A percentile compares a stretch with the other conserved stretches of the same genome.
These are phyloP conservation scores for Calocybe indica DNA, from an alignment of 768 basidiomycete genomes.

Conservation along the genomic window DNA sequence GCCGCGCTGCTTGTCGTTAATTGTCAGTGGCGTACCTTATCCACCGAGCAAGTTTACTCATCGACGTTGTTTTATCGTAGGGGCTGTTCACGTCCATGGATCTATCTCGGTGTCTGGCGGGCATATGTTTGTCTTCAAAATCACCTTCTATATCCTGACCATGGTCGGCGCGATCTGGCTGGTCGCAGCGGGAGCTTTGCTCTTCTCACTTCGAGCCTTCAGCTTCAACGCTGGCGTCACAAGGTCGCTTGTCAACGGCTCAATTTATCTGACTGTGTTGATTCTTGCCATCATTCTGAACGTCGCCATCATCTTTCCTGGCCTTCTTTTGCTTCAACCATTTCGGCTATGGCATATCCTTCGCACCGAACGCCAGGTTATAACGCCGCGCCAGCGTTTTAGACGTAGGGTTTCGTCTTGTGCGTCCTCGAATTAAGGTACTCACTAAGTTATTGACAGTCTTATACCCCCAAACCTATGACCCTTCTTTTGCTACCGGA, in stretches of 20 bases:
- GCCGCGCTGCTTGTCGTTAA: slow-evolving; percentile 46
- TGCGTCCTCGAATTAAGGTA: slow-evolving; percentile 5
- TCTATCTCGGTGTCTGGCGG: slow-evolving; percentile 58
- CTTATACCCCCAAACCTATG: slow-evolving; percentile 65
- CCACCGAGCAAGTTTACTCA: not conserved
- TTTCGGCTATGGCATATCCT: slow-evolving; percentile 52
- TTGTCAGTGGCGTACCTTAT: slow-evolving; percentile 36
- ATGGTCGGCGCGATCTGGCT: slow-evolving; percentile 55
- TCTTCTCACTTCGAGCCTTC: slow-evolving; percentile 63
- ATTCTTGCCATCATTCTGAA: slow-evolving; percentile 54
- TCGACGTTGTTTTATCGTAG: slow-evolving; percentile 25
- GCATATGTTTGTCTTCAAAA: slow-evolving; percentile 56
- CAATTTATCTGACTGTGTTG: slow-evolving; percentile 64
- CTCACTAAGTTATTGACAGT: slow-evolving; percentile 27
- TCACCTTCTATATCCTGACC: slow-evolving; percentile 54
- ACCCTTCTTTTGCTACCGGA: slow-evolving; percentile 61
- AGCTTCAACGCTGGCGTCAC: slow-evolving; percentile 29
- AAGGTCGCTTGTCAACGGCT: slow-evolving; percentile 55
- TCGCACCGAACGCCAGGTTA: slow-evolving; percentile 47
- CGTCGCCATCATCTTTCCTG: slow-evolving; percentile 66
- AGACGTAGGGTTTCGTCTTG: slow-evolving; percentile 42
- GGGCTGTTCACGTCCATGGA: slow-evolving; percentile 46
- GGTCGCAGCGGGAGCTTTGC: slow-evolving; percentile 57
- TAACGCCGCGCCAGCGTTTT: slow-evolving; percentile 77
- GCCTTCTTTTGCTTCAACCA: slow-evolving; percentile 68